Percentiles rank a stretch among this genome's conserved stretches.
Conservation (phyloP, 257 asterid genomes). For the Solanum ossicruentum region DNA sequence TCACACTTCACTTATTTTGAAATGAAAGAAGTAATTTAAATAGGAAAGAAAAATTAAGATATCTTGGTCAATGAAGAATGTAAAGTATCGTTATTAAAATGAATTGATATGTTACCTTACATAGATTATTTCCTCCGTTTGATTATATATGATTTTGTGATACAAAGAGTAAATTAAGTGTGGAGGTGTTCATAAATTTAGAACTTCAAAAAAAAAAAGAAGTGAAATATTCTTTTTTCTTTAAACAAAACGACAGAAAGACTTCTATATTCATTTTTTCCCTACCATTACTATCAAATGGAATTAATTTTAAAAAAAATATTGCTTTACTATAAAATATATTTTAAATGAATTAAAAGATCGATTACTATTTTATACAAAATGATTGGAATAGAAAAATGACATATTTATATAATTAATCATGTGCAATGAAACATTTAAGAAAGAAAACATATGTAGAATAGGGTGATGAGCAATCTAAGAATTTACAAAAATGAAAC, state of each 20-base stretch:
- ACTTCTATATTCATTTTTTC: background rate
- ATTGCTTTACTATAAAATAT: background rate
- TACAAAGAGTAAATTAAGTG: background rate
- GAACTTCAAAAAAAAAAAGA: too few species aligned
- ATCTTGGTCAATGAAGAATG: background rate
- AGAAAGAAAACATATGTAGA: background rate
- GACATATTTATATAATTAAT: background rate
- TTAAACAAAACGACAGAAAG: background rate
- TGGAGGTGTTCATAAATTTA: background rate
- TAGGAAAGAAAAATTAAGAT: background rate
- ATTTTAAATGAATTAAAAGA: background rate
- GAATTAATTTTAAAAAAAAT: background rate
- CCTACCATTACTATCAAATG: background rate
- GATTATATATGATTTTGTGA: background rate
- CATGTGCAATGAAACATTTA: background rate
- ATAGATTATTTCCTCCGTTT: background rate
- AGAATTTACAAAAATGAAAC: background rate
- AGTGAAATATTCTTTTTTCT: background rate
- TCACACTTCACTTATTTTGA: too few species aligned
- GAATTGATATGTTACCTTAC: background rate
- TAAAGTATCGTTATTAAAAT: background rate
- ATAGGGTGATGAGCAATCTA: background rate
- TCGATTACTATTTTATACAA: background rate
- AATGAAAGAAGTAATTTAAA: background rate
- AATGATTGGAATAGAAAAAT: background rate